Evolutionary conservation across 208 protist species (phyloP), one percentile per base, ranked within the genome.

Genomic region (Trichomonas vaginalis): DNA sequence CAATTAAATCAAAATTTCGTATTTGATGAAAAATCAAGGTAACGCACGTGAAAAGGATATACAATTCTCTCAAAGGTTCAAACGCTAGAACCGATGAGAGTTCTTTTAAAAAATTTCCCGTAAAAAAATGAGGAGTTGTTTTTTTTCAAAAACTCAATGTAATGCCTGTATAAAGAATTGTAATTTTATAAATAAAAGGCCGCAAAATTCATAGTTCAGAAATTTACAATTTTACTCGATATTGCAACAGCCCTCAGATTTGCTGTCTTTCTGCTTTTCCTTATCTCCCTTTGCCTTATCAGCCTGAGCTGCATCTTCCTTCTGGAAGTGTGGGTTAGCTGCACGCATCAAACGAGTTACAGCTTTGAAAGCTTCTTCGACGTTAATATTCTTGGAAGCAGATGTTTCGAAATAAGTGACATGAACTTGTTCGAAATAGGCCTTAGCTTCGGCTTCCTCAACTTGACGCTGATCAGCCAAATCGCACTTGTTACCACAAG

Each of bases 381-480:
- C 45, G n/a, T 92, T 92, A 39, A 48, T 48, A 39, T 92, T 92
- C 12, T 48, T 51, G 35, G 42, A 48, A 39, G 86, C 86, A 51
- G 86, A 92, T 48, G 86, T 92, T 92, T 92, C 86, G 86, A 92
- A 92, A 27, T 92, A 92, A 39, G 96, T 97, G 61, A 49, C 96
- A 62, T 96, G 95, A 27, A 96, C 95, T 45, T 12, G n/a, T 95
- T 80, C 8, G 51, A 49, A 61, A 35, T 42, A 80, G 40, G 40
- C 37, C 12, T 80, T 39, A 47, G 92, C 92, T 39, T 95, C 92
- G 1, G 79, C 51, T 48, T 46, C 42, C 82, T 21, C 35, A 37
- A 95, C 49, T 1, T 70, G 15, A 4, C 92, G 37, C 27, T 95
- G 23, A 39, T 95, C 49, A 8, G 42, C 46, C 32, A 95, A 46